Percentiles rank a stretch among this genome's conserved stretches.
These are phyloP conservation scores for Borovskyia barvae DNA, from an alignment of 208 protist genomes.

Conservation along the genomic window DNA sequence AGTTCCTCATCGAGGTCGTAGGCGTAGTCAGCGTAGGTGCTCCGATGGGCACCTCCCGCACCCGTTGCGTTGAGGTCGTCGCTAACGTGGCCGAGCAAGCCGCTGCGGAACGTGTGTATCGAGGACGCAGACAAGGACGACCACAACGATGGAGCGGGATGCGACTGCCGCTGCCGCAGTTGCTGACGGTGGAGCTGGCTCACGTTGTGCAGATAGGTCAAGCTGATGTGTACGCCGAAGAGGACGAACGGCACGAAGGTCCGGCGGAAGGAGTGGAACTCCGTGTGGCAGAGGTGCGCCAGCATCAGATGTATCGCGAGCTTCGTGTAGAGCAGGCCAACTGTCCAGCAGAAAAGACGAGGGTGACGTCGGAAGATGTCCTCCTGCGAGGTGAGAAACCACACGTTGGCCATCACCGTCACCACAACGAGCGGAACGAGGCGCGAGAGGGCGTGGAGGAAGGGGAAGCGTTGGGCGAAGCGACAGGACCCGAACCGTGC, in stretches of 20 bases:
- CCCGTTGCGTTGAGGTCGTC: too few relatives aligned
- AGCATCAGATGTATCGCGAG: conserved; percentile 83
- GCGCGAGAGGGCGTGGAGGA: conserved; percentile 61
- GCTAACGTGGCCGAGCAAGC: not conserved
- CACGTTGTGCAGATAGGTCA: conserved; percentile 53
- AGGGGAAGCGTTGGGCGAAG: conserved; percentile 28
- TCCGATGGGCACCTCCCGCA: too few relatives aligned
- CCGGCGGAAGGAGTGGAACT: conserved; percentile 58
- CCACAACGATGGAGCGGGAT: not conserved
- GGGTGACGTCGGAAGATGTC: conserved; percentile 79
- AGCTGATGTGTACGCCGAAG: conserved; percentile 46
- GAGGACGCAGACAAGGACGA: not conserved
- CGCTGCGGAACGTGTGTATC: not conserved
- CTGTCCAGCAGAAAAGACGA: conserved; percentile 78
- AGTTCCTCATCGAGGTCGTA: conserved; percentile 54
- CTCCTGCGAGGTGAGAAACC: conserved; percentile 60
- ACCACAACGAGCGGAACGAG: conserved; percentile 54
- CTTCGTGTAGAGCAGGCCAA: conserved; percentile 81
- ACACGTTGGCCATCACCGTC: conserved; percentile 49
- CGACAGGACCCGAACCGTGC: conserved; percentile 6
- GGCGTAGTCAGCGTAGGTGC: conserved; percentile 28
- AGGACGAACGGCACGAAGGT: conserved; percentile 70
- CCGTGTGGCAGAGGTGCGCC: conserved; percentile 51
- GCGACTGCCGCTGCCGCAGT: not conserved
- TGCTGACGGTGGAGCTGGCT: conserved; percentile 19